phyloP scores from a whole-genome alignment of 108 stramenopile species.

The Pseudonitzschia delicatissima region DNA sequence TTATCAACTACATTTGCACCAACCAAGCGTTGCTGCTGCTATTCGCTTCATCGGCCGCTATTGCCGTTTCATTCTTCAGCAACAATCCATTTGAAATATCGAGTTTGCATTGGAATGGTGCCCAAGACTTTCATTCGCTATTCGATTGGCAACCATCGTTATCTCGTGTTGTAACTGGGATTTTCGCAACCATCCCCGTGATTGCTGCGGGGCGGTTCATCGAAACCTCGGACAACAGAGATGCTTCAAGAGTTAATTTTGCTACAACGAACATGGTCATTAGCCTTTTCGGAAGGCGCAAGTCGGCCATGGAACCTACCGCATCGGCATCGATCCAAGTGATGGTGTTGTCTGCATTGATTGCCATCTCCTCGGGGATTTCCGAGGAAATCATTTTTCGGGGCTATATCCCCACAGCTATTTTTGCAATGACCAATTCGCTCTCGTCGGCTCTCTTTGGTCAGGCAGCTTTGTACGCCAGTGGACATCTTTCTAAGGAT shows the following conservation, averaged over 20 bases:
- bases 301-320: slow-evolving; percentile 11
- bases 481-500: slow-evolving; percentile 37
- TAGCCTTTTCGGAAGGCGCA: slow-evolving; percentile 51
- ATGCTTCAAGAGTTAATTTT: slow-evolving; percentile 36
- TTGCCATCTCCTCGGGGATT: slow-evolving; percentile 35
- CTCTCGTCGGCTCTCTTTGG: slow-evolving; percentile 29
- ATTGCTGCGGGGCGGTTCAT: slow-evolving; percentile 29
- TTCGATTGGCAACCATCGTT: slow-evolving; percentile 25
- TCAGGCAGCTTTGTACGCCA: slow-evolving; percentile 47
- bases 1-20: slow-evolving; percentile 25
- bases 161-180: slow-evolving; percentile 31
- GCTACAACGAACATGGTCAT: slow-evolving; percentile 54
- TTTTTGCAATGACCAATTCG: slow-evolving; percentile 27
- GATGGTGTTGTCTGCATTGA: slow-evolving; percentile 12
- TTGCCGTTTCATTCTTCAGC: slow-evolving; percentile 4
- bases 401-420: slow-evolving; percentile 33
- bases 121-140: slow-evolving; percentile 13
- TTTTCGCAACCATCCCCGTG: slow-evolving; percentile 47
- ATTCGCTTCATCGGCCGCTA: slow-evolving; percentile 15
- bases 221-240: slow-evolving; percentile 35
- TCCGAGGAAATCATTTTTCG: slow-evolving; percentile 62
- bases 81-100: slow-evolving; percentile 11
- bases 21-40: slow-evolving; percentile 27
- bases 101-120: slow-evolving; percentile 21
- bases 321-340: slow-evolving; percentile 26